Conservation (phyloP, 371 early-diverging fungal species). For the Mucor indicus region DNA sequence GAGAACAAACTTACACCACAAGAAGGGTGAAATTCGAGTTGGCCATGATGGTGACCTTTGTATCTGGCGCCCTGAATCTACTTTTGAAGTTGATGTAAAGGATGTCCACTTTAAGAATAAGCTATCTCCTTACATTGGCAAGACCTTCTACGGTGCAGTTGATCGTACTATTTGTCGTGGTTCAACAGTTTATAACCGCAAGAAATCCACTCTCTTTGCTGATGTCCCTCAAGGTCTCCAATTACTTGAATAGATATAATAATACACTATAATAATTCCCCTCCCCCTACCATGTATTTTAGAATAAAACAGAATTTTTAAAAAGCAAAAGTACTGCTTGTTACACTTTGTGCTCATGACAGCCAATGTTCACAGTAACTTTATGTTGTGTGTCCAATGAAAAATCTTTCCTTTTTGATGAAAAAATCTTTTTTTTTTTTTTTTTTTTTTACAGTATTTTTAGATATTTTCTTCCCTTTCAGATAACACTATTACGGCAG, state of each 20-base stretch:
- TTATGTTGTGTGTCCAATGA: too few species aligned
- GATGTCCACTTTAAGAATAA: conserved; percentile 81
- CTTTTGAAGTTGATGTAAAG: conserved; percentile 48
- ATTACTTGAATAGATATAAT: conserved; percentile 11
- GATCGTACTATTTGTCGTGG: conserved; percentile 78
- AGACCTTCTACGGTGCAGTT: conserved; percentile 60
- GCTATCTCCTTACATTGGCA: conserved; percentile 73
- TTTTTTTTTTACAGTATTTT: too few species aligned
- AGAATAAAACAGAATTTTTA: too few species aligned
- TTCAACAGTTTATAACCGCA: conserved; percentile 48
- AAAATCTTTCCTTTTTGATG: too few species aligned
- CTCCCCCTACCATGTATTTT: not conserved
- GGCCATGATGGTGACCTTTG: conserved; percentile 78
- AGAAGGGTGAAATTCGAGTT: conserved; percentile 67
- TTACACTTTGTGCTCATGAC: too few species aligned
- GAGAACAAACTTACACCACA: conserved; percentile 55
- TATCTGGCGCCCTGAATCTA: conserved; percentile 72
- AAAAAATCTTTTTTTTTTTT: too few species aligned
- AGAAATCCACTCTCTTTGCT: conserved; percentile 6
- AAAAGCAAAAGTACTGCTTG: too few species aligned
- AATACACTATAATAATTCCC: too few species aligned
- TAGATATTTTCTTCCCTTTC: too few species aligned
- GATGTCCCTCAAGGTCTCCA: conserved; percentile 7
- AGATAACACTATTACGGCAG: too few species aligned
- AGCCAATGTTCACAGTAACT: too few species aligned